A percentile compares a stretch with the other conserved stretches of the same genome.
Conservation (phyloP, 2,329 filamentous ascomycete genomes). For the Colletotrichum filicis region DNA sequence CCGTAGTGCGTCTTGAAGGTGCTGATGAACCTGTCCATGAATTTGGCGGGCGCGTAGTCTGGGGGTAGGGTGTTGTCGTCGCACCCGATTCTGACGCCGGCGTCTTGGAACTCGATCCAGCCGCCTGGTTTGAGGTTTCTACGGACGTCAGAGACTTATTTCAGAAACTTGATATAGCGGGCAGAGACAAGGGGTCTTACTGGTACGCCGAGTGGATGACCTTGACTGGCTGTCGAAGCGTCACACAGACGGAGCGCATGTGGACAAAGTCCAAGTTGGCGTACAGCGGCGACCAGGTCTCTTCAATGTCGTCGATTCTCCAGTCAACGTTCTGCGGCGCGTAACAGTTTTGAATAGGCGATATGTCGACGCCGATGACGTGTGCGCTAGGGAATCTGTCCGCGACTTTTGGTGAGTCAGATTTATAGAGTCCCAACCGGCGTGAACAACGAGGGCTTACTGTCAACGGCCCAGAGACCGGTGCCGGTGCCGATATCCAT, state of each 20-base stretch:
- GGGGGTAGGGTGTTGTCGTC: conserved; percentile 42
- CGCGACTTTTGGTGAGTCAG: conserved; percentile 48
- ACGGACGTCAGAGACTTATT: neutral
- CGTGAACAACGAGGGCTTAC: conserved; percentile 43
- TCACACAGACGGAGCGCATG: conserved; percentile 60
- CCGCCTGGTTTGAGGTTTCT: conserved; percentile 51
- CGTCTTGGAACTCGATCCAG: conserved; percentile 53
- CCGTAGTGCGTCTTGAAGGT: conserved; percentile 46
- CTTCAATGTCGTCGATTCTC: conserved; percentile 59
- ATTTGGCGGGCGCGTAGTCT: conserved; percentile 32
- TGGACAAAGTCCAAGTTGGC: conserved; percentile 63
- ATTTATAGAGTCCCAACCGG: neutral
- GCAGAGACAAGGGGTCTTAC: conserved; percentile 38
- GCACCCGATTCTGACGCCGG: conserved; percentile 44
- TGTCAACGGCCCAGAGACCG: conserved; percentile 66
- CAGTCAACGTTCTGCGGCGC: conserved; percentile 68
- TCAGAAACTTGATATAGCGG: conserved; percentile 6
- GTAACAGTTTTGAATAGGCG: conserved; percentile 55
- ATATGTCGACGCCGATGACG: conserved; percentile 57
- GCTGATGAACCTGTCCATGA: conserved; percentile 46
- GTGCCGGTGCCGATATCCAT: conserved; percentile 62
- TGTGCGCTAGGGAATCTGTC: conserved; percentile 56
- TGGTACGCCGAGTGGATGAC: conserved; percentile 60
- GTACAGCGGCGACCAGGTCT: conserved; percentile 46
- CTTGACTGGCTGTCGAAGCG: conserved; percentile 60